Conservation (phyloP, 2,329 filamentous ascomycete genomes). For the Trichoderma harzianum region DNA sequence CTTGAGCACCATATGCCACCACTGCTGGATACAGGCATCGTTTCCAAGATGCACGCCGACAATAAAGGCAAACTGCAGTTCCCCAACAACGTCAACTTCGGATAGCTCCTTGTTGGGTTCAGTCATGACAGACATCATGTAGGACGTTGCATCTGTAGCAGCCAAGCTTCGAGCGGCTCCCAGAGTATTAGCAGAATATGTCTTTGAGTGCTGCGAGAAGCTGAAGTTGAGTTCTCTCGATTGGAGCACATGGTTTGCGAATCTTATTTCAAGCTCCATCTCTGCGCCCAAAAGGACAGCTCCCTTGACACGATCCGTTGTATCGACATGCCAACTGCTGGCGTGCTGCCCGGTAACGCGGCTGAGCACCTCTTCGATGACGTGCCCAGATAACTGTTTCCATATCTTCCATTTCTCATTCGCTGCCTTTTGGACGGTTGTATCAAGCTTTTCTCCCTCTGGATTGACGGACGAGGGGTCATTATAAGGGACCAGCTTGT, state of each 20-base stretch:
- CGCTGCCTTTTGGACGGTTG: conserved; percentile 21
- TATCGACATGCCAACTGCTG: conserved; percentile 51
- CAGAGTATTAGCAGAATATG: conserved; percentile 38
- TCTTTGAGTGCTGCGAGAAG: conserved; percentile 42
- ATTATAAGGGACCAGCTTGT: conserved; percentile 44
- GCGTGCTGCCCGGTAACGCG: conserved; percentile 44
- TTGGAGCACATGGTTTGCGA: conserved; percentile 33
- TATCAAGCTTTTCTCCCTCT: not conserved
- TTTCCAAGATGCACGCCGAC: conserved; percentile 57
- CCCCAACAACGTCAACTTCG: conserved; percentile 51
- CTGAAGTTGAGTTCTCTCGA: conserved; percentile 46
- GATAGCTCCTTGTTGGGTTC: conserved; percentile 23
- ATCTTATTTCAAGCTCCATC: conserved; percentile 39
- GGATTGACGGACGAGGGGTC: conserved; percentile 32
- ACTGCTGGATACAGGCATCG: conserved; percentile 58
- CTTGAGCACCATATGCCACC: conserved; percentile 54
- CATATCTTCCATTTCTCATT: conserved; percentile 42
- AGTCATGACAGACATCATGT: conserved; percentile 42
- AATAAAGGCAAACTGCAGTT: conserved; percentile 59
- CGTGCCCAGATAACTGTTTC: conserved; percentile 48
- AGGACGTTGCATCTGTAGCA: conserved; percentile 46
- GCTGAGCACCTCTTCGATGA: conserved; percentile 44
- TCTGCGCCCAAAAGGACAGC: conserved; percentile 38
- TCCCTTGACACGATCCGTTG: conserved; percentile 49
- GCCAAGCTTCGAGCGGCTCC: conserved; percentile 41